Evolutionary conservation across 2,329 filamentous ascomycete species (phyloP), one percentile per base, ranked within the genome.

Genomic region (Cladophialophora chaetospira): DNA sequence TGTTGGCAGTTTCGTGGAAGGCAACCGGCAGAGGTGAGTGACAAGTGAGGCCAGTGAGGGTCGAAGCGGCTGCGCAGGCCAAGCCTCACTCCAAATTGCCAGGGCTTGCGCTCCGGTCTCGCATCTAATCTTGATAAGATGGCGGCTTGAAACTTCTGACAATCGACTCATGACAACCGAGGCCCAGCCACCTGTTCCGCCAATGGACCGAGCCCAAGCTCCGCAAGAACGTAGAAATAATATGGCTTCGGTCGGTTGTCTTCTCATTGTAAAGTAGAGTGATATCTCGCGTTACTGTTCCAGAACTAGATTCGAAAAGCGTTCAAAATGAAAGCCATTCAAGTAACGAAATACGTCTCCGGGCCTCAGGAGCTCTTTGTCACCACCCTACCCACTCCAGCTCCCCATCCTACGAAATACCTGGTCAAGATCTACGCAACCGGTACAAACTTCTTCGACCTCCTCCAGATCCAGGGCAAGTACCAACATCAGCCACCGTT

Each of bases 371-470:
- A 94, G 69, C 89, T 97, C 72, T 82, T 78, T 60, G 88, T 96
- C 63, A 81, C 84, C 15, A 80, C 84, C 19, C 82, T 96, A 11
- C 85, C 91, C 15, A 89, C 91, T 52, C 92, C 91, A 0, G 75
- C 77, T 1, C 89, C 91, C 1, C 79, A 80, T 6, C 74, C 84
- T 28, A 78, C 88, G 69, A 85, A 96, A 75, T 97, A 97, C 72
- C 80, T 95, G 62, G 88, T 97, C 70, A 83, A 86, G 69, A 88
- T 97, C 67, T 89, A 91, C 73, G 90, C 93, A 44, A 83, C 88
- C 0, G 93, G 91, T 17, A 89, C 90, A 68, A 97, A 97, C 77
- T 97, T 97, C 82, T 97, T 97, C 78, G 93, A 97, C 72, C 88
- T 96, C 56, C 84, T 97, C 53, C 93, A 97, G 71, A 91, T 97